phyloP scores from a whole-genome alignment of 305 asterid species.

The Coffea humblotiana region DNA sequence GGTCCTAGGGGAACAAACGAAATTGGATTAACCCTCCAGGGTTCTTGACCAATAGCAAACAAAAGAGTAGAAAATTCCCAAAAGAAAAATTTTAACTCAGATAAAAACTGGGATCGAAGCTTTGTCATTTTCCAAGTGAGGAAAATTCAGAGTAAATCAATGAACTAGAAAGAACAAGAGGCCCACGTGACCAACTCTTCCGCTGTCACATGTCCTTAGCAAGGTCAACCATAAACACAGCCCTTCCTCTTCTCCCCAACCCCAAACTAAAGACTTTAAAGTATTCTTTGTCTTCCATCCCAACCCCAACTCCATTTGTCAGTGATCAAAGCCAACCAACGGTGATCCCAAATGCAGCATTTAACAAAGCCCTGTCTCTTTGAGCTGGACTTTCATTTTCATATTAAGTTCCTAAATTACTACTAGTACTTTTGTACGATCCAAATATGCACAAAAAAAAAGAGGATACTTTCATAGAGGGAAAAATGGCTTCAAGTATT shows the following conservation, averaged over 20 bases:
- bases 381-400: constrained; percentile 1
- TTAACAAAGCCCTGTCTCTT: neutral
- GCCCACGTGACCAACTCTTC: constrained; percentile 27
- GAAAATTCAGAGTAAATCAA: neutral
- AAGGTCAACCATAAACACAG: constrained; percentile 22
- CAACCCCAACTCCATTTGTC: constrained; percentile 1
- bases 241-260: neutral
- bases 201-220: constrained; percentile 24
- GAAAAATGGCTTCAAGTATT: neutral
- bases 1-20: constrained; percentile 13
- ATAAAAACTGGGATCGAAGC: neutral
- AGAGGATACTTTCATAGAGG: neutral
- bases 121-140: neutral
- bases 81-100: neutral
- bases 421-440: neutral
- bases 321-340: constrained; percentile 12
- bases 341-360: constrained; percentile 2
- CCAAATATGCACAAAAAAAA: neutral
- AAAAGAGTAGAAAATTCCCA: constrained; percentile 31
- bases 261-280: too few species aligned
- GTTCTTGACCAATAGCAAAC: constrained; percentile 14
- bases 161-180: neutral
- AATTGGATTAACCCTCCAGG: constrained; percentile 10
- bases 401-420: neutral
- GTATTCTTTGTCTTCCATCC: too few species aligned